Conservation (phyloP, 495 filamentous ascomycete genomes). For the Amorphotheca resinae region DNA sequence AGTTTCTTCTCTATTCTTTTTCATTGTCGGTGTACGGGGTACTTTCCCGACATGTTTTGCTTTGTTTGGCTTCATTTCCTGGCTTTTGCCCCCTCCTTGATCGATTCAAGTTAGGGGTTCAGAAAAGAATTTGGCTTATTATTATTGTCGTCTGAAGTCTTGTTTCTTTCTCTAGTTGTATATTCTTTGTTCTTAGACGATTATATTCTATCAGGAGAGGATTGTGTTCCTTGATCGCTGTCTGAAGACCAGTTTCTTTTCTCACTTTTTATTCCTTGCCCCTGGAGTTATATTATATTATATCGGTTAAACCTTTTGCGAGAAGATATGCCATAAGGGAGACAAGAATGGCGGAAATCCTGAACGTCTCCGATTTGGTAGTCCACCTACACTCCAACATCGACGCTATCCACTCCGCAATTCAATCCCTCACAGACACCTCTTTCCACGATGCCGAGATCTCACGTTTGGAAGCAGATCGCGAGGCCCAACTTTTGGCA, state of each 20-base stretch:
- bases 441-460: slow-evolving; percentile 11
- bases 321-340: not conserved
- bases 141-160: no score
- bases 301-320: not conserved
- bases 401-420: slow-evolving; percentile 9
- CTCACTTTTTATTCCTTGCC: not conserved
- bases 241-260: not conserved
- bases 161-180: no score
- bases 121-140: no score
- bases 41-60: no score
- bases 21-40: no score
- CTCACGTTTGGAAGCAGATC: not conserved
- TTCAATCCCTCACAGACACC: slow-evolving; percentile 9
- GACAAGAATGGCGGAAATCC: not conserved
- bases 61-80: no score
- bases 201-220: no score
- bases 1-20: no score
- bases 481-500: slow-evolving; percentile 2
- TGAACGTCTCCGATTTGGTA: slow-evolving; percentile 12
- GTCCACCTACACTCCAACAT: slow-evolving; percentile 12
- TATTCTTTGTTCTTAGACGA: no score
- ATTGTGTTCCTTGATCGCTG: no score
- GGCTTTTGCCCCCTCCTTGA: no score
- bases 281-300: not conserved
- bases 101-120: no score